Evolutionary conservation across 768 basidiomycete species (phyloP).

Genomic region (Podaxis carcinomalis): DNA sequence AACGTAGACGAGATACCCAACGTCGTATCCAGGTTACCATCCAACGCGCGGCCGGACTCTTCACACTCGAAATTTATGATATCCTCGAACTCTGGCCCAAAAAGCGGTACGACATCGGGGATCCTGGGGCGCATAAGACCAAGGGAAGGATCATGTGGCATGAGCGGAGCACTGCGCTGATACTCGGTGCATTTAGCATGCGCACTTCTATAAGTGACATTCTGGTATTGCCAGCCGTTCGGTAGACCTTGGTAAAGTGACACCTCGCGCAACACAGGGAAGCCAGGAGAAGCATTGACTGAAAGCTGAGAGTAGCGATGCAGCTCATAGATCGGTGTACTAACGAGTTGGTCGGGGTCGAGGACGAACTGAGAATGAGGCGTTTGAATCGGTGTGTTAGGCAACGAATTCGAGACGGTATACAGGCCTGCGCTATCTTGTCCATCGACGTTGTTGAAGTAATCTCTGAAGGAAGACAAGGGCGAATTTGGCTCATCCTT

Average conservation of each 20-base stretch:
- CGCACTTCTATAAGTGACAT: conserved; percentile 30
- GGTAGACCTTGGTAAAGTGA: conserved; percentile 43
- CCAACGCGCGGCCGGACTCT: not conserved
- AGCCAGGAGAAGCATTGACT: conserved; percentile 16
- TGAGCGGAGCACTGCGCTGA: conserved; percentile 11
- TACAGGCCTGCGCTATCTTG: conserved; percentile 5
- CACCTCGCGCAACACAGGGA: conserved; percentile 41
- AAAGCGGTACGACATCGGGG: conserved; percentile 36
- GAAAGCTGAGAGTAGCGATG: conserved; percentile 1
- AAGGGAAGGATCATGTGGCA: conserved; percentile 16
- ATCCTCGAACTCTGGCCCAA: conserved; percentile 22
- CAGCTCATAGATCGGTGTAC: conserved; percentile 1
- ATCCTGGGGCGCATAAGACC: conserved; percentile 27
- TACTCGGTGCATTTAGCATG: conserved; percentile 30
- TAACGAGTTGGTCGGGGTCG: not conserved
- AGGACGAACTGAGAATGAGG: conserved; percentile 8
- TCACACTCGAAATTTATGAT: conserved; percentile 13
- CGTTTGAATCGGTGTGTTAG: conserved; percentile 6
- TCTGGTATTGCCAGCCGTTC: conserved; percentile 42
- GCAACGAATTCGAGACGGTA: not conserved
- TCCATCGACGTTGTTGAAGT: conserved; percentile 16
- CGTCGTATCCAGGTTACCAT: not conserved
- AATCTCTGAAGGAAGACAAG: conserved; percentile 19
- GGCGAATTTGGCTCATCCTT: conserved; percentile 13
- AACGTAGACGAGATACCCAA: not conserved